These are phyloP conservation scores for Lichtheimia hyalospora DNA, from an alignment of 371 early-diverging fungal species.

Conservation along the genomic window DNA sequence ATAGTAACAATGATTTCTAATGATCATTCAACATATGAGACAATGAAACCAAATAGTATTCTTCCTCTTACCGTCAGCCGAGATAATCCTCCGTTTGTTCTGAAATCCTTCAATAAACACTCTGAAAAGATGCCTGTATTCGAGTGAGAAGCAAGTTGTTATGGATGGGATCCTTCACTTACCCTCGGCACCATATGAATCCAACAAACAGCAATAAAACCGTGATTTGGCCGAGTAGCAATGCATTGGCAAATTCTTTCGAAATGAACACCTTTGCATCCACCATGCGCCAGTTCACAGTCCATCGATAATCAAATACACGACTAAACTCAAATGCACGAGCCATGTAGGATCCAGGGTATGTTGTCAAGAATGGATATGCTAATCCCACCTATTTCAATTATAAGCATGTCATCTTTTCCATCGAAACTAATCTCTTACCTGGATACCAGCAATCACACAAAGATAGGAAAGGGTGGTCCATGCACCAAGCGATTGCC, in stretches of 20 bases:
- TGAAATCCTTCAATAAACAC: conserved; percentile 10
- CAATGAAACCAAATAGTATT: conserved; percentile 6
- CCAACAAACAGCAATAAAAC: conserved; percentile 63
- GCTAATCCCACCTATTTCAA: conserved; percentile 53
- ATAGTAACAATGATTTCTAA: conserved; percentile 67
- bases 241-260: conserved; percentile 49
- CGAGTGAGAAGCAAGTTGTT: not conserved
- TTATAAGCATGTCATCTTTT: no score
- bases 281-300: conserved; percentile 93
- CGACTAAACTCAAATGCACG: conserved; percentile 88
- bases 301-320: conserved; percentile 86
- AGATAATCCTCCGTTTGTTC: conserved; percentile 5
- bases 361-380: conserved; percentile 67
- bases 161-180: not conserved
- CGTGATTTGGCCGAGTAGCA: conserved; percentile 62
- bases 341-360: conserved; percentile 66
- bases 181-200: conserved; percentile 53
- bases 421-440: conserved; percentile 5
- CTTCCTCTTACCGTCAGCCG: conserved; percentile 38
- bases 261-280: conserved; percentile 68
- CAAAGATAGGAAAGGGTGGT: conserved; percentile 48
- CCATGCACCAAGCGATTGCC: conserved; percentile 56
- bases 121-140: not conserved
- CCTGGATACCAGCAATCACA: conserved; percentile 59
- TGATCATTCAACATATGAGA: not conserved